Conservation (phyloP, 257 asterid species). For the Solanum chmielewskii region DNA sequence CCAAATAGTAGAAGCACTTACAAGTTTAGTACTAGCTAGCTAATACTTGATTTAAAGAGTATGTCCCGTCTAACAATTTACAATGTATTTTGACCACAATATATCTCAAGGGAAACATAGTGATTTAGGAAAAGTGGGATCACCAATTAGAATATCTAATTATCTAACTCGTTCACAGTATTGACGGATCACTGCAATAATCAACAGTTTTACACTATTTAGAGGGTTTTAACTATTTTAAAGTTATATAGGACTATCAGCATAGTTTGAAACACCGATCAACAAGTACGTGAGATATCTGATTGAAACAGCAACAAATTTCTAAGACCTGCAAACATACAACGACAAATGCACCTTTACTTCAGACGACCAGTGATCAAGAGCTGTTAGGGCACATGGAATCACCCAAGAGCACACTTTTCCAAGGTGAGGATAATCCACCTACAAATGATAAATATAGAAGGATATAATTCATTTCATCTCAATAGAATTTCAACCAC, state of each 20-base stretch:
- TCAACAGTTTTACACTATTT: background rate
- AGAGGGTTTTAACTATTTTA: background rate
- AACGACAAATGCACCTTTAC: conserved; percentile 55
- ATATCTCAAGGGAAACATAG: background rate
- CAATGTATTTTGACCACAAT: background rate
- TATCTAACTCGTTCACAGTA: background rate
- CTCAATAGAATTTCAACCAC: background rate
- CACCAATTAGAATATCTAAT: background rate
- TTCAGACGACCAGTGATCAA: conserved; percentile 96
- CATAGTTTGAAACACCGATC: background rate
- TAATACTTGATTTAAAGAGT: background rate
- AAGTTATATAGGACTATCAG: background rate
- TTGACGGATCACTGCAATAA: background rate
- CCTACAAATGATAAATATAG: conserved; percentile 24
- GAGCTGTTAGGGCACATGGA: conserved; percentile 81
- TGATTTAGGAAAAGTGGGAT: background rate
- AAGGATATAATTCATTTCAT: background rate
- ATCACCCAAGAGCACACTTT: conserved; percentile 66
- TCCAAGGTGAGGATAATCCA: conserved; percentile 63
- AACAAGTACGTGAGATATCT: background rate
- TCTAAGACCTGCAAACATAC: background rate
- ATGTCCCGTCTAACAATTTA: background rate
- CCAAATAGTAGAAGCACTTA: background rate
- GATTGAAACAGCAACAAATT: background rate
- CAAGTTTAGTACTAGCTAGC: background rate